These are phyloP conservation scores for Rhizopus arrhizus DNA, from an alignment of 371 early-diverging fungal species.

Conservation along the genomic window DNA sequence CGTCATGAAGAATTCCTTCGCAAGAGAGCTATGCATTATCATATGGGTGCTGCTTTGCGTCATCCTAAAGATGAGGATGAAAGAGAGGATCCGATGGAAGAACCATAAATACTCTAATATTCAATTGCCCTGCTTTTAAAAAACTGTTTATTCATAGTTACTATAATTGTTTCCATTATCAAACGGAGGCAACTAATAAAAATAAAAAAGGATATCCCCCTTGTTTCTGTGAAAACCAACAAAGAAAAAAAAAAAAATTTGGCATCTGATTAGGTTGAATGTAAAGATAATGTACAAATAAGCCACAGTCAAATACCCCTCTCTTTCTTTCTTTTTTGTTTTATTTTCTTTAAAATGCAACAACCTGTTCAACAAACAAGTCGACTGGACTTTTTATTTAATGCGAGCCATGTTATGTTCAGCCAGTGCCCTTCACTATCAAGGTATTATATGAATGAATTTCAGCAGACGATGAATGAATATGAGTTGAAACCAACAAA, in stretches of 20 bases:
- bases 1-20: constrained; percentile 71
- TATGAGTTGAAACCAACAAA: constrained; percentile 33
- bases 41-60: constrained; percentile 43
- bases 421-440: constrained; percentile 33
- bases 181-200: too few species aligned
- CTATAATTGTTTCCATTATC: too few species aligned
- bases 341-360: neutral
- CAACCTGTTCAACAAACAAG: constrained; percentile 29
- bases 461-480: constrained; percentile 34
- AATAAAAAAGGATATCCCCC: too few species aligned
- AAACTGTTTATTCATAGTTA: neutral
- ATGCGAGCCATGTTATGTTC: constrained; percentile 36
- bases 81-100: neutral
- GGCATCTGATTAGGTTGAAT: neutral
- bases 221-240: too few species aligned
- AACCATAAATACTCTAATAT: neutral
- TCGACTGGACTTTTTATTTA: constrained; percentile 38
- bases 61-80: constrained; percentile 43
- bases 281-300: neutral
- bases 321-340: neutral
- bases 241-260: too few species aligned
- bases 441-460: constrained; percentile 49
- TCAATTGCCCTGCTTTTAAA: too few species aligned
- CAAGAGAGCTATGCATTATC: constrained; percentile 81
- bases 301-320: constrained; percentile 2